Percentiles rank a stretch among this genome's conserved stretches.
phyloP scores from a whole-genome alignment of 768 basidiomycete species.

The Clathrus columnatus region DNA sequence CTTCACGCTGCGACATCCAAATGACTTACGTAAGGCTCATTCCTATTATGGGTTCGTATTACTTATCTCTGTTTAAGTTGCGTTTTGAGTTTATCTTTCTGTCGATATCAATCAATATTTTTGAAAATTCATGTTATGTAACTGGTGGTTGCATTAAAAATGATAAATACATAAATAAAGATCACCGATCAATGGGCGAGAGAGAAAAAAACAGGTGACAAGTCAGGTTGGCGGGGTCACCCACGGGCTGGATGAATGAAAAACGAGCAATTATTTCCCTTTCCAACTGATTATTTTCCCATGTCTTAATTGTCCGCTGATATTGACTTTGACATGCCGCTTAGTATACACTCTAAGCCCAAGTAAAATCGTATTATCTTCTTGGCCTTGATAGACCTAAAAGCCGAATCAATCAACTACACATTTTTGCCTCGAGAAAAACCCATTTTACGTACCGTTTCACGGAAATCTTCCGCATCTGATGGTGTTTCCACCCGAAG shows the following conservation, averaged over 20 bases:
- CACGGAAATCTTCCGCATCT: slow-evolving; percentile 7
- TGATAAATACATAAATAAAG: no score
- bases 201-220: neutral
- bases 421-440: neutral
- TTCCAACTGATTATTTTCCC: slow-evolving; percentile 5
- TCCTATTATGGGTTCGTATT: no score
- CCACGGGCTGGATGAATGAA: neutral
- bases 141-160: no score
- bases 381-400: neutral
- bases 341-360: slow-evolving; percentile 8
- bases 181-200: no score
- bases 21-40: no score
- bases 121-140: no score
- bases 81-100: no score
- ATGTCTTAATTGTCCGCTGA: slow-evolving; percentile 10
- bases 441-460: slow-evolving; percentile 5
- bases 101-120: no score
- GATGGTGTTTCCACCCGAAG: slow-evolving; percentile 11
- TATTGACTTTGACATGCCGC: neutral
- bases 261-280: neutral
- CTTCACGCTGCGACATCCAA: no score
- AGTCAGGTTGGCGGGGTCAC: neutral
- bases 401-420: neutral
- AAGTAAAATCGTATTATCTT: neutral
- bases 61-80: no score